These are phyloP conservation scores for Fraxinus quadrangulata DNA, from an alignment of 257 asterid genomes.

Conservation along the genomic window DNA sequence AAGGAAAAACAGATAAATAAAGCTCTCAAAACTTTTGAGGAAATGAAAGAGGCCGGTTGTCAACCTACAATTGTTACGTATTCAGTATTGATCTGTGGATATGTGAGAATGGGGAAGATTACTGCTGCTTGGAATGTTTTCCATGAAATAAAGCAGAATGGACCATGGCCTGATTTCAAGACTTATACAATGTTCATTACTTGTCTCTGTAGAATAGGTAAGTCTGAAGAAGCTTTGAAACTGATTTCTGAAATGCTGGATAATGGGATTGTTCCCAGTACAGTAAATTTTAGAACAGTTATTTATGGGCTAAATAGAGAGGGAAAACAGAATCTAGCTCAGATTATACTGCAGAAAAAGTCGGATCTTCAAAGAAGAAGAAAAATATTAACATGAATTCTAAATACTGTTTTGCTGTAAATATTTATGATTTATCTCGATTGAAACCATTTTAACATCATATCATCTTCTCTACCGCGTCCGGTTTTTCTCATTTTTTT, in stretches of 20 bases:
- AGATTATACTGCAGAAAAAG: slow-evolving; percentile 52
- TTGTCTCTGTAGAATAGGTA: slow-evolving; percentile 64
- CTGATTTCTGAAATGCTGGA: slow-evolving; percentile 66
- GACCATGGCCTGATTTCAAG: slow-evolving; percentile 78
- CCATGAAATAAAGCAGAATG: slow-evolving; percentile 45
- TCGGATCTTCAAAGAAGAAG: slow-evolving; percentile 59
- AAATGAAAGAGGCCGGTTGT: slow-evolving; percentile 62
- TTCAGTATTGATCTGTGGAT: slow-evolving; percentile 73
- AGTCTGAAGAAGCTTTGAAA: slow-evolving; percentile 71
- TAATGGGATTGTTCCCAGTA: slow-evolving; percentile 69
- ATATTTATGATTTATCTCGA: not conserved
- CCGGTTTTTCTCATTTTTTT: not conserved
- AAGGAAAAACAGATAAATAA: slow-evolving; percentile 45
- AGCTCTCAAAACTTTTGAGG: slow-evolving; percentile 59
- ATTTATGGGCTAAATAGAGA: slow-evolving; percentile 77
- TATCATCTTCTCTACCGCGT: not conserved
- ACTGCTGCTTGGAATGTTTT: slow-evolving; percentile 65
- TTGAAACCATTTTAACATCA: not conserved
- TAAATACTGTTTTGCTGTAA: not conserved
- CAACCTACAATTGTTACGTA: slow-evolving; percentile 73
- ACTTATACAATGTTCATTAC: slow-evolving; percentile 73
- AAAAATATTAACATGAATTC: slow-evolving; percentile 29
- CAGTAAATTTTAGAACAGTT: slow-evolving; percentile 61
- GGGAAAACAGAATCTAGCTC: slow-evolving; percentile 69
- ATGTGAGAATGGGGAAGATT: slow-evolving; percentile 57